Percentiles rank a stretch among this genome's conserved stretches.
phyloP scores from a whole-genome alignment of 2,329 filamentous ascomycete species.

The Neoarthrinium moseri region DNA sequence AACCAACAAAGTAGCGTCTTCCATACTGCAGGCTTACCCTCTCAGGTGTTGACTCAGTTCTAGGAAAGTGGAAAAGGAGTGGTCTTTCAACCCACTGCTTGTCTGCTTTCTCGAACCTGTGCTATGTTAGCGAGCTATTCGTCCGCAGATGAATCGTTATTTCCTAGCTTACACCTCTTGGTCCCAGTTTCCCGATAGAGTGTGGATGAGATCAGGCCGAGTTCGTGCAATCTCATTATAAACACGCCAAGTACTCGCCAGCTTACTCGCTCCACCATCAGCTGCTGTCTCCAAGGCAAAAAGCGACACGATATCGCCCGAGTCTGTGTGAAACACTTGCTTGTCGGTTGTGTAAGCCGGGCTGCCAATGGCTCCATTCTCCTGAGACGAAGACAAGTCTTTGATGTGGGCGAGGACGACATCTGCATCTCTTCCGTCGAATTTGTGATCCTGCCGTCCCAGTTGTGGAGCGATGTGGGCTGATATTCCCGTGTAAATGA shows the following conservation, averaged over 20 bases:
- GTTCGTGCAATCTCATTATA: slow-evolving; percentile 62
- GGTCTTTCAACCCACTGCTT: slow-evolving; percentile 48
- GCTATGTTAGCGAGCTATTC: not conserved
- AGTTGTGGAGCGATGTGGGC: slow-evolving; percentile 55
- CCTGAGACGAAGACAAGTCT: slow-evolving; percentile 43
- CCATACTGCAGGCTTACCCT: slow-evolving; percentile 60
- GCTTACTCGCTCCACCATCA: slow-evolving; percentile 55
- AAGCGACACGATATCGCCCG: slow-evolving; percentile 58
- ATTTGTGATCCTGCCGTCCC: slow-evolving; percentile 49
- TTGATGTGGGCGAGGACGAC: slow-evolving; percentile 61
- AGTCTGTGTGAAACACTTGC: slow-evolving; percentile 63
- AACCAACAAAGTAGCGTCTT: slow-evolving; percentile 58
- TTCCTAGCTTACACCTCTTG: slow-evolving; percentile 42
- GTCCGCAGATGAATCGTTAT: too few relatives aligned
- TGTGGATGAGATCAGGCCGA: slow-evolving; percentile 58
- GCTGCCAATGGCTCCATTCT: slow-evolving; percentile 46
- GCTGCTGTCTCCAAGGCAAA: slow-evolving; percentile 53
- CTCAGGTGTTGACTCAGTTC: slow-evolving; percentile 43
- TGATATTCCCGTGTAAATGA: slow-evolving; percentile 60
- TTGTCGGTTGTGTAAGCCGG: slow-evolving; percentile 61
- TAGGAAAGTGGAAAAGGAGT: slow-evolving; percentile 54
- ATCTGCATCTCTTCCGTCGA: slow-evolving; percentile 44
- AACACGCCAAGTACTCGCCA: slow-evolving; percentile 57
- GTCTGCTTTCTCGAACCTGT: slow-evolving; percentile 49
- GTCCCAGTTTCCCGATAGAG: slow-evolving; percentile 52